These are phyloP conservation scores for Coemansia sp. DNA, from an alignment of 192 early-diverging fungal species.

Conservation along the genomic window DNA sequence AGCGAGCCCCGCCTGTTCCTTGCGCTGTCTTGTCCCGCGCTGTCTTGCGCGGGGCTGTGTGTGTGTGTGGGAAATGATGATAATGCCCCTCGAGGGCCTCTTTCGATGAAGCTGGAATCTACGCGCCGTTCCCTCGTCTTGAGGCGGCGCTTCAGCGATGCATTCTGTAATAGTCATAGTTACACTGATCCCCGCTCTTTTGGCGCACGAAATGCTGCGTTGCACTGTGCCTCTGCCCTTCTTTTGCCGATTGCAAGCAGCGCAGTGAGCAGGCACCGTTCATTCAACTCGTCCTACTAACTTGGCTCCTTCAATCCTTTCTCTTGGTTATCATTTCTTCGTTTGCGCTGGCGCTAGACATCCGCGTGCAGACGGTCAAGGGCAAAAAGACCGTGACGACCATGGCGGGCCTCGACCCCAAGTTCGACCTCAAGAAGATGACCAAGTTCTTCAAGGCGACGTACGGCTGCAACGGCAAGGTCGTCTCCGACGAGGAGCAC, in stretches of 20 bases:
- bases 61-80: constrained; percentile 13
- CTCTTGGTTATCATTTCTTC: no score
- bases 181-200: constrained; percentile 51
- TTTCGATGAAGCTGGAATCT: constrained; percentile 3
- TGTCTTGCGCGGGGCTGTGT: no score
- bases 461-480: constrained; percentile 95
- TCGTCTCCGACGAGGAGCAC: constrained; percentile 87
- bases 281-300: no score
- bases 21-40: no score
- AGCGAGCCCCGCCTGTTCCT: no score
- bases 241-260: no score
- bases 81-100: constrained; percentile 7
- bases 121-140: constrained; percentile 26
- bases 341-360: constrained; percentile 61
- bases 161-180: constrained; percentile 55
- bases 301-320: no score
- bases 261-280: no score
- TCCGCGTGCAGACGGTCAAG: constrained; percentile 96
- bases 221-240: no score
- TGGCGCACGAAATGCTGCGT: no score
- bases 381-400: constrained; percentile 97
- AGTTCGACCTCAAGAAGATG: constrained; percentile 85
- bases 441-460: constrained; percentile 95
- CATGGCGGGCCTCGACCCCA: constrained; percentile 82
- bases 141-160: constrained; percentile 40